A percentile compares a stretch with the other conserved stretches of the same genome.
Conservation (phyloP, 1,284 basidiomycete genomes). For the Inonotus obliquus region DNA sequence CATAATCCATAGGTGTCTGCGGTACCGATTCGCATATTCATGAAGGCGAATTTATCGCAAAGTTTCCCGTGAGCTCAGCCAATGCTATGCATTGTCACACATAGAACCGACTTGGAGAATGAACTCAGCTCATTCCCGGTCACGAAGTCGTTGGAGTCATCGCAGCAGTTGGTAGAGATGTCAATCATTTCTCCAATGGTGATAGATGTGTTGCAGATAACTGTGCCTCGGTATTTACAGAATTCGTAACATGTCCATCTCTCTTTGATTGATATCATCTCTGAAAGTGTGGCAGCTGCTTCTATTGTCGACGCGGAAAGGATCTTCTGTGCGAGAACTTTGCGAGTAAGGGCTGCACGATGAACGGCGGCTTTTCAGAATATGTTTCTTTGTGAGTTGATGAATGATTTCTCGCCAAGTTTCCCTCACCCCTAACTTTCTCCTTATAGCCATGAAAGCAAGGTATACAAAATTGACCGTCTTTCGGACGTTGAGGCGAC, state of each 20-base stretch:
- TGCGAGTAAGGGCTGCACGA: conserved; percentile 46
- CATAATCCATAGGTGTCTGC: conserved; percentile 36
- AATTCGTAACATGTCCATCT: not conserved
- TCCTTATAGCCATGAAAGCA: conserved; percentile 36
- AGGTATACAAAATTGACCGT: conserved; percentile 57
- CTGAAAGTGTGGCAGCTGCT: conserved; percentile 49
- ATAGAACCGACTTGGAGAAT: conserved; percentile 9
- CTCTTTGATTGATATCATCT: not conserved
- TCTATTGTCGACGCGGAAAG: conserved; percentile 54
- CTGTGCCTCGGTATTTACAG: conserved; percentile 35
- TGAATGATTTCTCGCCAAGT: not conserved
- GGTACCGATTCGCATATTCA: conserved; percentile 58
- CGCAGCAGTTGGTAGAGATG: conserved; percentile 48
- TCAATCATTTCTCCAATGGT: conserved; percentile 47
- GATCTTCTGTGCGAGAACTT: conserved; percentile 55
- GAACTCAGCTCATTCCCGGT: conserved; percentile 33
- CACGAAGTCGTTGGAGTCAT: conserved; percentile 56
- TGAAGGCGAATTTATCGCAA: conserved; percentile 56
- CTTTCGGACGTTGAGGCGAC: conserved; percentile 57
- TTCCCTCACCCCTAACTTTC: not conserved
- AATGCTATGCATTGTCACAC: not conserved
- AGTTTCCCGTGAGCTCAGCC: conserved; percentile 39
- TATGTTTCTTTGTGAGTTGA: conserved; percentile 46
- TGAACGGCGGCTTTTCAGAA: conserved; percentile 56
- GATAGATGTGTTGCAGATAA: conserved; percentile 58